Conservation (phyloP, 345 rosid species). For the Pseudoturritis turrita region DNA sequence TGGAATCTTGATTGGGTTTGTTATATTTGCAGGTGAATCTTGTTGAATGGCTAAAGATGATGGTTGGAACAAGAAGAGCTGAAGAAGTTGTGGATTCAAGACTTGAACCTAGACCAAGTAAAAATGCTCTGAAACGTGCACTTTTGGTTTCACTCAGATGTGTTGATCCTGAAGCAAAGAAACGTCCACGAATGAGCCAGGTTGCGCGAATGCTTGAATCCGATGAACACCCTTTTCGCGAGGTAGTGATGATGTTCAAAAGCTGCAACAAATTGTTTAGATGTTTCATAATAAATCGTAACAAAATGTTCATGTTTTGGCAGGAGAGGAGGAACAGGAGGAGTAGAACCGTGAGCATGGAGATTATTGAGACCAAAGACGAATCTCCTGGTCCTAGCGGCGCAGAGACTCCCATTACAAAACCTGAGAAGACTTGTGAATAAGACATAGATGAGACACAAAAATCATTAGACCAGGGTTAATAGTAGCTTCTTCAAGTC, state of each 20-base stretch:
- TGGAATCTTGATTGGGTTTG: not conserved
- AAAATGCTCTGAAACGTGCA: constrained; percentile 66
- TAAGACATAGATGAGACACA: constrained; percentile 15
- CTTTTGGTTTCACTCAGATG: constrained; percentile 83
- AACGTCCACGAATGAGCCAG: constrained; percentile 94
- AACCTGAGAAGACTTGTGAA: constrained; percentile 32
- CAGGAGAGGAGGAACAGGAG: constrained; percentile 78
- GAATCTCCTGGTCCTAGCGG: constrained; percentile 28
- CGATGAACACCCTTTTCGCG: constrained; percentile 73
- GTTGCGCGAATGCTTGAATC: constrained; percentile 86
- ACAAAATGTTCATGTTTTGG: constrained; percentile 7
- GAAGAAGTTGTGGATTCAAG: constrained; percentile 90
- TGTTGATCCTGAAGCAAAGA: constrained; percentile 81
- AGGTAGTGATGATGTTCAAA: constrained; percentile 40
- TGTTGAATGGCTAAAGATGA: constrained; percentile 92
- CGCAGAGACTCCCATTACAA: constrained; percentile 32
- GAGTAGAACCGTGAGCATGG: constrained; percentile 69
- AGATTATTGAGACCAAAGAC: constrained; percentile 64
- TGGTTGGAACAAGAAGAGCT: constrained; percentile 90
- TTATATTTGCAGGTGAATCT: constrained; percentile 75
- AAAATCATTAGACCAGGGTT: constrained; percentile 10
- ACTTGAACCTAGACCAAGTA: constrained; percentile 69
- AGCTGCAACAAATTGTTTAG: not conserved
- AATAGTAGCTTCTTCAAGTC: not conserved
- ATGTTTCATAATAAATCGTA: not conserved